Percentiles rank a stretch among this genome's conserved stretches.
Evolutionary conservation across 257 asterid species (phyloP).

Genomic region (Nicotiana tomentosiformis): DNA sequence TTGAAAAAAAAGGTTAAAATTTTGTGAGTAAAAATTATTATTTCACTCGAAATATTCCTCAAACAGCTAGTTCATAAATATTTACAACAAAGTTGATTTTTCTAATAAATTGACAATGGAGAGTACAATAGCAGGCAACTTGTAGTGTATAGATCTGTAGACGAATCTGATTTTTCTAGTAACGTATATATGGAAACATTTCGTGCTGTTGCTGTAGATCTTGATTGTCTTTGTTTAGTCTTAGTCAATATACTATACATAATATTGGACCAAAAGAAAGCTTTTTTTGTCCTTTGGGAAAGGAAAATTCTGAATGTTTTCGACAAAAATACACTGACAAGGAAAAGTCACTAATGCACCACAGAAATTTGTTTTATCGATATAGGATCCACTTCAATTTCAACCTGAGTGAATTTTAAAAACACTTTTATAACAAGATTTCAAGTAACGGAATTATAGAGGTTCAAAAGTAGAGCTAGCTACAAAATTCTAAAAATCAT

Average conservation of each 20-base stretch:
- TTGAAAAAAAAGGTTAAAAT: too few species aligned
- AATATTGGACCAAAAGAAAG: background rate
- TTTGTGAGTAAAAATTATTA: too few species aligned
- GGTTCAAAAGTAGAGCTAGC: too few species aligned
- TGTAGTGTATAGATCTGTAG: background rate
- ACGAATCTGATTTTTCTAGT: background rate
- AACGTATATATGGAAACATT: background rate
- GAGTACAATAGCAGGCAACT: background rate
- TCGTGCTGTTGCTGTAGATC: background rate
- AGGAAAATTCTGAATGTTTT: background rate
- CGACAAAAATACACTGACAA: background rate
- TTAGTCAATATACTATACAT: background rate
- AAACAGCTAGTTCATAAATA: too few species aligned
- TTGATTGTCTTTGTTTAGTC: background rate
- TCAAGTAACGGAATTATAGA: background rate
- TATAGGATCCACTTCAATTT: background rate
- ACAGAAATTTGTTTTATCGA: background rate
- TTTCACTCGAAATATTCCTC: too few species aligned
- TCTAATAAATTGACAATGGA: background rate
- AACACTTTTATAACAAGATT: background rate
- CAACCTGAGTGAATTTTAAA: background rate
- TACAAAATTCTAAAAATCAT: too few species aligned
- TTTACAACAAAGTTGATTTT: too few species aligned
- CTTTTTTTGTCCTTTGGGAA: too few species aligned
- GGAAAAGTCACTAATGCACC: background rate